These are phyloP conservation scores for Taphrina confusa DNA, from an alignment of 1,139 yeast genomes.

Conservation along the genomic window DNA sequence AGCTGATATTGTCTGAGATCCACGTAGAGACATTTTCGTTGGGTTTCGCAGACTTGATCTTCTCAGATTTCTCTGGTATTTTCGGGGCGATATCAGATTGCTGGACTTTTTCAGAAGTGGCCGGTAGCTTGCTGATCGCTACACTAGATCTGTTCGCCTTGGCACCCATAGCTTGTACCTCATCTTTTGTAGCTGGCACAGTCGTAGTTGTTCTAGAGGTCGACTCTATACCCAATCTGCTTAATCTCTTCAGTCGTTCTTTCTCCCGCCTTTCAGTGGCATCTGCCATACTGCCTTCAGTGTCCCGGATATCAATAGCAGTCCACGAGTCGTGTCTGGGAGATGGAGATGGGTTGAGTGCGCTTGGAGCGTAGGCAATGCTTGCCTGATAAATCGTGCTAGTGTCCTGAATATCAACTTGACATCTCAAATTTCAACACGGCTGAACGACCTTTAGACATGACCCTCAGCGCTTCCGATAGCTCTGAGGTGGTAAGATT, in stretches of 20 bases:
- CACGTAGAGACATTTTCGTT: slow-evolving; percentile 8
- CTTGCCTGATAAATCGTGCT: too few relatives aligned
- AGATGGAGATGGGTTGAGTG: too few relatives aligned
- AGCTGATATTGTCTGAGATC: slow-evolving; percentile 9
- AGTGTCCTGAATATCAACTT: too few relatives aligned
- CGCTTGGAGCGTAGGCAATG: too few relatives aligned
- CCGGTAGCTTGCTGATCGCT: not conserved
- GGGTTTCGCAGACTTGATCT: not conserved
- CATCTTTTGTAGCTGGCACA: not conserved
- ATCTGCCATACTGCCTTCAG: too few relatives aligned
- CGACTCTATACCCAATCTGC: not conserved
- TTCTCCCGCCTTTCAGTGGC: not conserved
- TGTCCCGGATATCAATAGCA: too few relatives aligned
- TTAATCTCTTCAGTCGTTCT: slow-evolving; percentile 10
- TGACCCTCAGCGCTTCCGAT: too few relatives aligned
- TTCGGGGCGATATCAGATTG: not conserved
- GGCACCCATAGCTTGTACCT: not conserved
- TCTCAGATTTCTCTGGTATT: not conserved
- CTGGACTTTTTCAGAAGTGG: not conserved
- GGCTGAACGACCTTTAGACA: too few relatives aligned
- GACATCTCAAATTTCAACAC: too few relatives aligned
- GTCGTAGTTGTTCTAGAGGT: not conserved
- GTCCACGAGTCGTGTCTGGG: too few relatives aligned
- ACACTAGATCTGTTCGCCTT: not conserved
- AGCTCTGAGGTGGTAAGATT: too few relatives aligned